Base-by-base conservation (phyloP, 768 basidiomycete genomes). In the Amanita subjunquillea region DNA sequence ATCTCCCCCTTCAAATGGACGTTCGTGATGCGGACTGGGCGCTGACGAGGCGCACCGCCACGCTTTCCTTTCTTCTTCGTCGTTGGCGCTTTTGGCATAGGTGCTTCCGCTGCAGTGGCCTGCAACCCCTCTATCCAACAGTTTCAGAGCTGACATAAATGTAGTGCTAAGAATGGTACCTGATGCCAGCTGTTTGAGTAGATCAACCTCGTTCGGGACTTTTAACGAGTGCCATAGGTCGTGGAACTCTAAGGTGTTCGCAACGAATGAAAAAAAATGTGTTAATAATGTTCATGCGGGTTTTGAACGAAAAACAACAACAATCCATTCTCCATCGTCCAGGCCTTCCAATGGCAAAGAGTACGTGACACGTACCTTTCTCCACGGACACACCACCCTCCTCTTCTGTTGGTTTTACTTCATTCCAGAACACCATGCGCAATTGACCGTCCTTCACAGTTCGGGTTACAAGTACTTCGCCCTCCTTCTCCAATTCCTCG, bases 391-490 rank as follows among this genome's bases (percentile, higher is more conserved):
- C 75, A 2, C 84, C 85, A 3, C 85, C 88, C 46, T 69, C 74
- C 41, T 87, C 83, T 56, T 87, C 84, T 25, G 73, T 80, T 1
- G 85, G 82, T 60, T 87, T 87, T 55, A 91, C 78, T 65, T 93
- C 90, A 57, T 93, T 93, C 84, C 85, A 92, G 59, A 91, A 91
- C 1, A 91, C 90, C 80, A 87, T 85, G 48, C 83, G 77, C 62
- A 87, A 69, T 58, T 88, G 84, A 0, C 85, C 85, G 59, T 93
- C 90, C 62, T 91, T 93, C 45, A 78, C 69, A 0, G 88, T 88
- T 42, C 91, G 76, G 15, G 87, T 93, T n/a, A 91, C 87, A 38
- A 92, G 75, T 1, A 92, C 88, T 52, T 91, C 87, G 0, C 90
- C 91, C 59, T 89, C 86, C 61, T 86, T 79, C 64, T 91, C 90